Percentiles rank a stretch among this genome's conserved stretches.
phyloP scores from a whole-genome alignment of 495 filamentous ascomycete genomes.

The Penicillium flavigenum region DNA sequence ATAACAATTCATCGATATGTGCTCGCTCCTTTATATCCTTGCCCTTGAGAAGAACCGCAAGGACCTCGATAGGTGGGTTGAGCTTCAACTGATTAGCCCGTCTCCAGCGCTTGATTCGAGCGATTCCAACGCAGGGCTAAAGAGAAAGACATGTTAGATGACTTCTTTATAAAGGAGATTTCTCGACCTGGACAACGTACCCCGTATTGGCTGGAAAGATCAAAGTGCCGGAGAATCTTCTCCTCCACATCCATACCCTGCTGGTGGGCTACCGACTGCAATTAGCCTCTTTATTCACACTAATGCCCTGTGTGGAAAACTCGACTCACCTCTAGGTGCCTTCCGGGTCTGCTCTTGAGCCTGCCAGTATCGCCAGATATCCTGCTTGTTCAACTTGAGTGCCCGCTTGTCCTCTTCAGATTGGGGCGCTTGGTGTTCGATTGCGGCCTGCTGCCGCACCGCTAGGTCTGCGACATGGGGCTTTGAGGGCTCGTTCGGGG shows the following conservation, averaged over 20 bases:
- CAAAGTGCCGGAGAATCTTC: conserved; percentile 85
- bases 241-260: conserved; percentile 67
- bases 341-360: conserved; percentile 59
- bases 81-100: conserved; percentile 76
- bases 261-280: conserved; percentile 62
- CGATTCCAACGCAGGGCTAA: conserved; percentile 86
- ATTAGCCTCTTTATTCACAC: conserved; percentile 8
- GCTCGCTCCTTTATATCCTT: conserved; percentile 58
- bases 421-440: conserved; percentile 43
- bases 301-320: background rate
- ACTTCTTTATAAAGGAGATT: background rate
- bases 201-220: conserved; percentile 84
- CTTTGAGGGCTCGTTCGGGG: conserved; percentile 28
- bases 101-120: conserved; percentile 81
- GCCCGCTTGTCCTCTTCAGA: conserved; percentile 56
- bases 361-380: conserved; percentile 73
- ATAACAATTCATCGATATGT: conserved; percentile 78
- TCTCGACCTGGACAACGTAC: conserved; percentile 52
- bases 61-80: conserved; percentile 86
- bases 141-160: conserved; percentile 14
- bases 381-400: conserved; percentile 56
- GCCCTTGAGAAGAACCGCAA: conserved; percentile 77
- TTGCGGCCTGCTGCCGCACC: conserved; percentile 43
- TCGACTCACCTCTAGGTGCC: conserved; percentile 47
- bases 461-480: conserved; percentile 51